These are phyloP conservation scores for Meredithiella fracta DNA, from an alignment of 2,329 filamentous ascomycete genomes.

Conservation along the genomic window DNA sequence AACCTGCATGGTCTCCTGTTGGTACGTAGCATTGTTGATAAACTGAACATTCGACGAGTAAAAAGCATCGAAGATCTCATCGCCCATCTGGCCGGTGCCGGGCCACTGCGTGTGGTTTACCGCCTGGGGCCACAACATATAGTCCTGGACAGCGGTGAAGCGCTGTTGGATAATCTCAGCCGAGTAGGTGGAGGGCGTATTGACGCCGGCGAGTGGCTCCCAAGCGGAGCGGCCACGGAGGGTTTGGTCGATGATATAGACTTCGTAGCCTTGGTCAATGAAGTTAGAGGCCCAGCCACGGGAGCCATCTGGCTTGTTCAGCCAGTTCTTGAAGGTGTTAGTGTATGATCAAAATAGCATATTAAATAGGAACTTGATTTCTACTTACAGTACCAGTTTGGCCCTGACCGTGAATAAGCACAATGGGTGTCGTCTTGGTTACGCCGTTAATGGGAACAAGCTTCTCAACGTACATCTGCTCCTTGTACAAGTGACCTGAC, in stretches of 20 bases:
- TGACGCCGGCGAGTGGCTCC: slow-evolving; percentile 20
- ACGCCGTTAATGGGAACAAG: slow-evolving; percentile 22
- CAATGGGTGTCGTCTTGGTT: slow-evolving; percentile 21
- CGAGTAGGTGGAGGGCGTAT: slow-evolving; percentile 18
- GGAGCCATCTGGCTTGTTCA: slow-evolving; percentile 30
- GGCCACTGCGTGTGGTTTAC: slow-evolving; percentile 28
- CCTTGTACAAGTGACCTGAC: slow-evolving; percentile 14
- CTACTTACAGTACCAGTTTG: slow-evolving; percentile 24
- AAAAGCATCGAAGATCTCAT: slow-evolving; percentile 26
- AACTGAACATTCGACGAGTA: slow-evolving; percentile 27
- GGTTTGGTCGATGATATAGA: slow-evolving; percentile 32
- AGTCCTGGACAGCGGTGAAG: slow-evolving; percentile 23
- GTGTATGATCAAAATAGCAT: background rate
- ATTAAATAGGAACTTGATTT: slow-evolving; percentile 16
- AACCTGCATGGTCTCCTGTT: slow-evolving; percentile 23
- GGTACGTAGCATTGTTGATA: slow-evolving; percentile 20
- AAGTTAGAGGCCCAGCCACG: slow-evolving; percentile 33
- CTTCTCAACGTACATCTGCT: slow-evolving; percentile 38
- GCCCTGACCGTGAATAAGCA: slow-evolving; percentile 28
- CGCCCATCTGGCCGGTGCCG: slow-evolving; percentile 24
- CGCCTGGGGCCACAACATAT: slow-evolving; percentile 26
- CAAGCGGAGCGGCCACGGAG: slow-evolving; percentile 29
- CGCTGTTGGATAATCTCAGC: slow-evolving; percentile 23
- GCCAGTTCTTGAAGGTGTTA: slow-evolving; percentile 23
- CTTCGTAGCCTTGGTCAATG: slow-evolving; percentile 28